Conservation (phyloP, 2,329 filamentous ascomycete species). For the Phyllosticta citriasiana region DNA sequence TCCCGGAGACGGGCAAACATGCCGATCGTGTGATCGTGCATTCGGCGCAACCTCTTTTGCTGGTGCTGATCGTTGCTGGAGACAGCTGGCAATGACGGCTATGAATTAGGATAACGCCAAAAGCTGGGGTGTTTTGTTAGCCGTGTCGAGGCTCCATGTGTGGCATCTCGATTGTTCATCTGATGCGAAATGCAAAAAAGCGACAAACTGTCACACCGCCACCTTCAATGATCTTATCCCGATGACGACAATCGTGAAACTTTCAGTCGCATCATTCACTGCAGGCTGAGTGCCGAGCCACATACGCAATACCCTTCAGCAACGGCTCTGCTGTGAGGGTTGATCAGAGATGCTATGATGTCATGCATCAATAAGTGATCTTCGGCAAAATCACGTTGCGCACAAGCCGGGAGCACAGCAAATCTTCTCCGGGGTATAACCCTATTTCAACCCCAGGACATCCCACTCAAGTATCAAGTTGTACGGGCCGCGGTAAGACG, state of each 20-base stretch:
- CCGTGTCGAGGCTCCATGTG: neutral
- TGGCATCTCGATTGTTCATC: neutral
- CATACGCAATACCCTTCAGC: neutral
- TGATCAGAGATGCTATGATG: neutral
- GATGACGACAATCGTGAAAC: neutral
- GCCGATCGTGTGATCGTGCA: neutral
- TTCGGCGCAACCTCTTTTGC: neutral
- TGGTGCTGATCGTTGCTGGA: neutral
- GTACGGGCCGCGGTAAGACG: neutral
- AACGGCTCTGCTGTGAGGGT: neutral
- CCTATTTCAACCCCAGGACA: conserved; percentile 4
- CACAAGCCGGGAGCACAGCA: neutral
- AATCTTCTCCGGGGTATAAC: conserved; percentile 6
- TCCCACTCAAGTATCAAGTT: neutral
- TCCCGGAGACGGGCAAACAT: neutral
- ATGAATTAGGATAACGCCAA: neutral
- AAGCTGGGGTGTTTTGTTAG: neutral
- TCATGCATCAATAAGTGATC: neutral
- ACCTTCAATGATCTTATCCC: neutral
- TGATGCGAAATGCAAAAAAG: neutral
- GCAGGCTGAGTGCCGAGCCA: neutral
- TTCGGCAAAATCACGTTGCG: neutral
- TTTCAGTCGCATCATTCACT: neutral
- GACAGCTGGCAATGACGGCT: neutral
- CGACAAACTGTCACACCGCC: neutral